phyloP scores from a whole-genome alignment of 208 protist genomes.

The Leishmania guyanensis region DNA sequence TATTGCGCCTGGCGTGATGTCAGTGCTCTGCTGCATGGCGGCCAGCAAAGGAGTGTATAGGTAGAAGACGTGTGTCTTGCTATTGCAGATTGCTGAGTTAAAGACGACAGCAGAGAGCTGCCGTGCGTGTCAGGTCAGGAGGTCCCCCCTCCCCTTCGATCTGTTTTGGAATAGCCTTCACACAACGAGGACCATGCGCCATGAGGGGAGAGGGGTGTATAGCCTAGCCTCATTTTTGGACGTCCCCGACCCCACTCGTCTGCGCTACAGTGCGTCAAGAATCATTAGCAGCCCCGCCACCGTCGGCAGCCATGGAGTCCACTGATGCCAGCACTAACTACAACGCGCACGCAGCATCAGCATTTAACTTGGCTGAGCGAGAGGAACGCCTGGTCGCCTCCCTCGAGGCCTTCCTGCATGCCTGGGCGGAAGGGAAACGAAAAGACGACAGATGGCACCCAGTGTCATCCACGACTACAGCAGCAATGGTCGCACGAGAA shows the following conservation, averaged over 20 bases:
- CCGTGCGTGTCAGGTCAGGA: neutral
- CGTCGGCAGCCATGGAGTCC: neutral
- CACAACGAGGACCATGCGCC: neutral
- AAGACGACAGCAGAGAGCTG: neutral
- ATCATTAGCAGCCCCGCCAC: neutral
- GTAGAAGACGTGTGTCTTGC: neutral
- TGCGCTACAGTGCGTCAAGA: neutral
- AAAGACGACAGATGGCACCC: neutral
- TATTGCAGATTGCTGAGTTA: neutral
- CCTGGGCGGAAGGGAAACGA: constrained; percentile 19
- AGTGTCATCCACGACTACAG: neutral
- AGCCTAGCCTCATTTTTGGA: neutral
- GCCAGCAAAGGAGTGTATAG: neutral
- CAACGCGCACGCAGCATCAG: neutral
- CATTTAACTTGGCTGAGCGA: neutral
- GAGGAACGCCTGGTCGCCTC: constrained; percentile 10
- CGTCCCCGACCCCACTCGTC: neutral
- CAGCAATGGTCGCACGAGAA: neutral
- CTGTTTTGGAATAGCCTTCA: neutral
- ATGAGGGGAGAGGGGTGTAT: neutral
- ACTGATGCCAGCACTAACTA: neutral
- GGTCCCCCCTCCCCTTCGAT: neutral
- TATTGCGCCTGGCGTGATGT: neutral
- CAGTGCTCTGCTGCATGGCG: neutral
- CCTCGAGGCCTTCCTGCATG: constrained; percentile 16